Evolutionary conservation across 2,329 filamentous ascomycete genomes (phyloP).

Genomic region (Lasiodiplodia sp.): DNA sequence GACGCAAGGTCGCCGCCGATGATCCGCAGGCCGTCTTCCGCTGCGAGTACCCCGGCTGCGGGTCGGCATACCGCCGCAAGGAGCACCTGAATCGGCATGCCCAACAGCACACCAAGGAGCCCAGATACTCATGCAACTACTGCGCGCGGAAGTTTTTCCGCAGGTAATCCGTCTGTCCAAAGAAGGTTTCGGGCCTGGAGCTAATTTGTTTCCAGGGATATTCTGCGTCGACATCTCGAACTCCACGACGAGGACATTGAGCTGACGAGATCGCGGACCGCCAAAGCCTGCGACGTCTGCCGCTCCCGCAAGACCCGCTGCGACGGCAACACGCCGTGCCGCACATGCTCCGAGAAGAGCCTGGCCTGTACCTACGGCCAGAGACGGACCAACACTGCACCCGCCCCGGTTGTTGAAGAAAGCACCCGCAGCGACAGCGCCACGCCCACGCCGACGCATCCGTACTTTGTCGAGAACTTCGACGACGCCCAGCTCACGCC

Average conservation of each 20-base stretch:
- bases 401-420: background rate
- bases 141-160: constrained; percentile 19
- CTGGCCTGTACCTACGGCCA: constrained; percentile 9
- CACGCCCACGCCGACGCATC: background rate
- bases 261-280: constrained; percentile 5
- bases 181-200: too few species aligned
- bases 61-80: constrained; percentile 16
- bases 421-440: background rate
- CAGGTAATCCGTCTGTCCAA: background rate
- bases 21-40: constrained; percentile 13
- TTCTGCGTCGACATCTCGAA: constrained; percentile 15
- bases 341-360: constrained; percentile 1
- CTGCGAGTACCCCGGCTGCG: constrained; percentile 17
- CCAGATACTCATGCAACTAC: constrained; percentile 1
- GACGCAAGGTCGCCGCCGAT: background rate
- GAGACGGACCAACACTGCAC: background rate
- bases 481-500: background rate
- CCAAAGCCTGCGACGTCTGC: constrained; percentile 20
- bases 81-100: constrained; percentile 24
- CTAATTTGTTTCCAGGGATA: constrained; percentile 1
- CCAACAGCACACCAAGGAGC: constrained; percentile 18
- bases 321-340: constrained; percentile 6
- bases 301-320: constrained; percentile 18
- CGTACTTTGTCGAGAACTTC: background rate
- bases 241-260: constrained; percentile 13